These are phyloP conservation scores for Ballota nigra DNA, from an alignment of 257 asterid genomes.

Conservation along the genomic window DNA sequence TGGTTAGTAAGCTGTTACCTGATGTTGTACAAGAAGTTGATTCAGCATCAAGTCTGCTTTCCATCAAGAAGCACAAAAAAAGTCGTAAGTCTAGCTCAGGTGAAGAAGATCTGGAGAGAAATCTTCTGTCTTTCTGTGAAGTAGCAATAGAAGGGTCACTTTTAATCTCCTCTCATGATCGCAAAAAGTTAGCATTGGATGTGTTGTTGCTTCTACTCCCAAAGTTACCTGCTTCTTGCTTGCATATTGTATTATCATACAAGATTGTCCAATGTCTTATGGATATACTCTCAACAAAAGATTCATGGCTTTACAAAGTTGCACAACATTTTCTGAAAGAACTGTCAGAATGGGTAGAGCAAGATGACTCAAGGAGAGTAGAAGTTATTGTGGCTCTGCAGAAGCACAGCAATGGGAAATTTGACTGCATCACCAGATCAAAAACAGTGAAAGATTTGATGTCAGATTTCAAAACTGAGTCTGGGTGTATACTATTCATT, in stretches of 20 bases:
- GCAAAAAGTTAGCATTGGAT: conserved; percentile 84
- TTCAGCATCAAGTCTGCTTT: conserved; percentile 39
- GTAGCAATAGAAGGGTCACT: conserved; percentile 81
- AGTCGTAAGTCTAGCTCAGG: conserved; percentile 57
- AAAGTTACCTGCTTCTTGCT: conserved; percentile 65
- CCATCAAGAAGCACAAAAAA: conserved; percentile 74
- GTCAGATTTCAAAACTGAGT: conserved; percentile 72
- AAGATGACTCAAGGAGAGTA: conserved; percentile 72
- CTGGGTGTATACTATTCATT: conserved; percentile 71
- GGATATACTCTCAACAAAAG: conserved; percentile 80
- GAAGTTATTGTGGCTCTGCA: conserved; percentile 88
- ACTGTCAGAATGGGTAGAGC: conserved; percentile 68
- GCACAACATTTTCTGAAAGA: conserved; percentile 76
- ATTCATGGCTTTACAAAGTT: conserved; percentile 89
- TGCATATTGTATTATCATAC: conserved; percentile 54
- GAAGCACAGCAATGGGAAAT: conserved; percentile 84
- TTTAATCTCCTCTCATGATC: conserved; percentile 86
- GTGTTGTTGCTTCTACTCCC: conserved; percentile 70
- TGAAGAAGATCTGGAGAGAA: conserved; percentile 70
- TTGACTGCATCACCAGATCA: conserved; percentile 75
- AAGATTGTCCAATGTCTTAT: conserved; percentile 82
- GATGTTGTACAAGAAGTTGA: conserved; percentile 60
- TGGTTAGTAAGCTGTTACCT: conserved; percentile 68
- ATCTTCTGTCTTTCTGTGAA: conserved; percentile 64
- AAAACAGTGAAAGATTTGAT: conserved; percentile 75